Base-by-base conservation (phyloP, 1,139 yeast genomes). In the Martiniozyma asiatica region DNA sequence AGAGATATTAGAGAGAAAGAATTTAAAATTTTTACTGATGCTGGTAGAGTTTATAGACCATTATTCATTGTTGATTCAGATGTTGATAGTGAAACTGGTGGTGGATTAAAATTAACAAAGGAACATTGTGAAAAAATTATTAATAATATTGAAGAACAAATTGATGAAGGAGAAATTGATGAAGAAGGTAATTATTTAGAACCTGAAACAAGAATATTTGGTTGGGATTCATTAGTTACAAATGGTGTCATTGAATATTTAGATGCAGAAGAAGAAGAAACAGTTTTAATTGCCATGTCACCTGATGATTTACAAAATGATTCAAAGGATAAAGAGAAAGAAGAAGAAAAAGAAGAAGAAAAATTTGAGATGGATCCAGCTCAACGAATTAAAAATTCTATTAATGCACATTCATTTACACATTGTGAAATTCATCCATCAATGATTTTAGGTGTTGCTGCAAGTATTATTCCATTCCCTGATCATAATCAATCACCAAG, bases 401-500 rank as follows among this genome's bases (percentile, higher is more conserved):
- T 47, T 19, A 43, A 42, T 28, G 36, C 51, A 8, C 94, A 84
- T 48, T 84, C 97, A 3, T 89, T 84, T 63, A 89, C 99, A 0
- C 99, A 89, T 59, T 89, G 98, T 69, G 99, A 89, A 59, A 87
- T 89, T 50, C 98, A 89, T 61, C 99, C 99, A 21, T 80, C 94
- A 22, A 89, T 89, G 98, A 89, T 89, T 58, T 67, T 89, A 41
- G 99, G 99, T 56, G 95, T 89, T 44, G 94, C 96, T 29, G 99
- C 99, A 8, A 82, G 95, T 24, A 87, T 89, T 55, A 89, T 89
- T 68, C 99, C 99, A 16, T 89, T 89, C 81, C 99, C 99, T 11
- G 98, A 89, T 61, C 99, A 89, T 59, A 89, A 89, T 58, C 99
- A 89, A 65, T 87, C 97, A 36, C 98, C 98, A 36, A 93, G 98